Evolutionary conservation across 345 rosid genomes (phyloP), one percentile per base, ranked within the genome.

Genomic region (Boechera retrofracta): DNA sequence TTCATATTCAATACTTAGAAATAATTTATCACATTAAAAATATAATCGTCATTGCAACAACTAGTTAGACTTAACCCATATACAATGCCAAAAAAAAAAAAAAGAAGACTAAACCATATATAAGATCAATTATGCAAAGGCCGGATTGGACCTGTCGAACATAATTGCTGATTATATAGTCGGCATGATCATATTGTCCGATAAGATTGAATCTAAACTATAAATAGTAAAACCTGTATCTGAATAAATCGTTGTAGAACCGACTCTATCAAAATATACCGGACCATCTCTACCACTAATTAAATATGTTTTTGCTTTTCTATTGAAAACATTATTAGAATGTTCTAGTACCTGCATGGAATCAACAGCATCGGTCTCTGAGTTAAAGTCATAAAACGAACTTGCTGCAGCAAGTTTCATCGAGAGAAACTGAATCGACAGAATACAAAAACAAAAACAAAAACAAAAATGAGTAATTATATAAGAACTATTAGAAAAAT

Each of bases 401-500:
- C 93, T 88, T 66, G 96, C 96, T 61, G 88, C 88, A 0, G 86
- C 83, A 10, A 90, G 91, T 81, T 90, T 89, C 97, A 91, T 88
- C 0, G 97, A 93, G 10, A 93, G 89, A 80, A 91, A 91, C 97
- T 93, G 89, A 56, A 66, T 49, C 42, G 41, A 70, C 63, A 49
- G 3, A 41, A 60, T 33, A 16, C 16, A 16, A 16, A 16, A 16
- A 16, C 16, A 16, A 16, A 21, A 21, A 77, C 49, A 68, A 54
- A 26, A 4, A 3, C 21, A 55, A 45, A 9, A 11, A 18, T 53
- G 31, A 49, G 41, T 76, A 26, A 4, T 7, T 48, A 2, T 63
- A 1, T 9, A 33, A 2, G 12, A 32, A 49, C 11, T 33, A 3
- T 24, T 24, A 45, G 7, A 2, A 4, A 36, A 18, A 13, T 56